These are phyloP conservation scores for Theobroma cacao DNA, from an alignment of 345 rosid species.

Conservation along the genomic window DNA sequence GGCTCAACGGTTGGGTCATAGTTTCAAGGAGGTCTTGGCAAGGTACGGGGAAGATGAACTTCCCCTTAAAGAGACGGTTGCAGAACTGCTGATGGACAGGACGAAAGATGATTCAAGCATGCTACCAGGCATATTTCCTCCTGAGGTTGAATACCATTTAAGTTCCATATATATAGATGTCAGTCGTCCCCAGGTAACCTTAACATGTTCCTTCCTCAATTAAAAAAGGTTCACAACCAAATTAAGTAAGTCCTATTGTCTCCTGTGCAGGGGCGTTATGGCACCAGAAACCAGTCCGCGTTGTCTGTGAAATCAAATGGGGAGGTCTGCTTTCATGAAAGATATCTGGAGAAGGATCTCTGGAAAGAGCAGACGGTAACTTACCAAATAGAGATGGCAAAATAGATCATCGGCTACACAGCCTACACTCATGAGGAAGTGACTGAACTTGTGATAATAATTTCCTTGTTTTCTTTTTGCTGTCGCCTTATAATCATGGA, in stretches of 20 bases:
- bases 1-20: conserved; percentile 52
- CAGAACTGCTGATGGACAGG: conserved; percentile 55
- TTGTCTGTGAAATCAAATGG: conserved; percentile 46
- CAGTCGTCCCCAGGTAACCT: conserved; percentile 32
- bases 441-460: neutral
- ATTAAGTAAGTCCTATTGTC: neutral
- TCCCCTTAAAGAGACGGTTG: conserved; percentile 48
- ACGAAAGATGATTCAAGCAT: conserved; percentile 41
- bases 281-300: conserved; percentile 71
- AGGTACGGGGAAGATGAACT: conserved; percentile 37
- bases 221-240: neutral
- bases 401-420: neutral
- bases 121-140: conserved; percentile 41
- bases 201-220: neutral
- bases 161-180: conserved; percentile 68
- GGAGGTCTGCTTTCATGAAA: conserved; percentile 51
- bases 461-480: neutral
- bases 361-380: conserved; percentile 49
- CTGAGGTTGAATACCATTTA: conserved; percentile 38
- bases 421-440: neutral
- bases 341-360: conserved; percentile 42
- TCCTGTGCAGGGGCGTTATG: conserved; percentile 51
- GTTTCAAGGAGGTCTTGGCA: conserved; percentile 39
- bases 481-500: neutral
- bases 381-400: conserved; percentile 26